phyloP scores from a whole-genome alignment of 1,139 yeast species.

The Ogataea hybrid region DNA sequence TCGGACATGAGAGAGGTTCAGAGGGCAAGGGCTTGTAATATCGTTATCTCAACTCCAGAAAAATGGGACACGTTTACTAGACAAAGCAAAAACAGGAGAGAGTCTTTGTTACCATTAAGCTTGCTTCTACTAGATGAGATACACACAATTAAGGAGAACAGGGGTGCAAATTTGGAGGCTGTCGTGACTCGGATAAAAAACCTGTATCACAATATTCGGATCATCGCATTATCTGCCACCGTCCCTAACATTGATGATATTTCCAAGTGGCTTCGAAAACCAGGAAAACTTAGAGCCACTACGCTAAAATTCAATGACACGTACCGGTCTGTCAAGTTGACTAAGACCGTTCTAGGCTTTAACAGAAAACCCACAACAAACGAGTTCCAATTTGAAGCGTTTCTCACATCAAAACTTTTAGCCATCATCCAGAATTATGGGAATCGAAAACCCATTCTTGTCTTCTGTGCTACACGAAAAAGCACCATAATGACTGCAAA shows the following conservation, averaged over 20 bases:
- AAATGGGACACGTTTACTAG: slow-evolving; percentile 56
- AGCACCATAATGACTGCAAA: slow-evolving; percentile 48
- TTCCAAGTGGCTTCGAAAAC: slow-evolving; percentile 41
- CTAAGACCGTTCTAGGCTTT: slow-evolving; percentile 43
- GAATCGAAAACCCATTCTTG: slow-evolving; percentile 41
- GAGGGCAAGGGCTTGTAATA: slow-evolving; percentile 39
- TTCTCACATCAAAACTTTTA: slow-evolving; percentile 38
- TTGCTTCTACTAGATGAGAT: slow-evolving; percentile 51
- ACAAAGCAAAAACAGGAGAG: slow-evolving; percentile 44
- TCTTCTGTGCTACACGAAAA: slow-evolving; percentile 54
- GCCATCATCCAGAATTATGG: slow-evolving; percentile 39
- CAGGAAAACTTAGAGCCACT: slow-evolving; percentile 30
- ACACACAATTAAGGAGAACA: slow-evolving; percentile 43
- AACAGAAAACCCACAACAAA: slow-evolving; percentile 35
- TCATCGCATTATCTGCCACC: slow-evolving; percentile 54
- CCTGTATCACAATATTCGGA: slow-evolving; percentile 38
- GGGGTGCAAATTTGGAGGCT: slow-evolving; percentile 55
- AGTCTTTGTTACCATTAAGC: slow-evolving; percentile 38
- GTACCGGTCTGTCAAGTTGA: slow-evolving; percentile 44
- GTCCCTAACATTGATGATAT: slow-evolving; percentile 51
- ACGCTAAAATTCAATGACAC: slow-evolving; percentile 44
- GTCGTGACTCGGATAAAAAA: slow-evolving; percentile 51
- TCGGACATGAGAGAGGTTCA: slow-evolving; percentile 39
- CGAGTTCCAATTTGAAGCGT: slow-evolving; percentile 44
- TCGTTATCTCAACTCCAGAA: slow-evolving; percentile 56